These are phyloP conservation scores for Dryas octopetala DNA, from an alignment of 306 rosid species.

Conservation along the genomic window DNA sequence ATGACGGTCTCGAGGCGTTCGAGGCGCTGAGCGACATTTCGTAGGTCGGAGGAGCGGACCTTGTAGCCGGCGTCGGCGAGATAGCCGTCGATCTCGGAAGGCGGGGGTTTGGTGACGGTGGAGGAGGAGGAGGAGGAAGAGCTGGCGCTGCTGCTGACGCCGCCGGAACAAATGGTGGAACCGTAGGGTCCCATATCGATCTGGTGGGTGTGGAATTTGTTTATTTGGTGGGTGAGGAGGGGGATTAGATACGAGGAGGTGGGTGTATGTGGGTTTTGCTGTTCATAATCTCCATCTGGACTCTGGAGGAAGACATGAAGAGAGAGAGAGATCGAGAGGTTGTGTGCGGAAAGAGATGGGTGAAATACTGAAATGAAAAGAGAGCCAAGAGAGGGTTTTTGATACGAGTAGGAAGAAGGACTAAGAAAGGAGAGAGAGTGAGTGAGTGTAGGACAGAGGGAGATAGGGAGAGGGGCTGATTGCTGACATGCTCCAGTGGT, in stretches of 20 bases:
- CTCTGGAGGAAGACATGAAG: neutral
- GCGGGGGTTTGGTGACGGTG: constrained; percentile 32
- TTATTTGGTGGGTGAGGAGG: too few relatives aligned
- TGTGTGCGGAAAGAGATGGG: constrained; percentile 25
- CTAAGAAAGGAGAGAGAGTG: neutral
- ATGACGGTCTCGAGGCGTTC: constrained; percentile 64
- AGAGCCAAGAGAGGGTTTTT: constrained; percentile 1
- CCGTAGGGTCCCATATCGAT: constrained; percentile 47
- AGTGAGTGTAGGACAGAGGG: neutral
- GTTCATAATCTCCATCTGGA: constrained; percentile 3
- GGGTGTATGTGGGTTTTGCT: constrained; percentile 12
- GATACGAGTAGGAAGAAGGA: neutral
- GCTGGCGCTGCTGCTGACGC: constrained; percentile 41
- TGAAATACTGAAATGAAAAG: constrained; percentile 20
- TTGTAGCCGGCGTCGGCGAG: constrained; percentile 77
- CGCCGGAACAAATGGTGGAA: constrained; percentile 24
- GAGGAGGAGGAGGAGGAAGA: constrained; percentile 42
- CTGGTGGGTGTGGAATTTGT: too few relatives aligned
- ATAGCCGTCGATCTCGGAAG: constrained; percentile 48
- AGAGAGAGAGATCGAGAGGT: neutral
- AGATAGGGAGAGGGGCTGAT: constrained; percentile 18
- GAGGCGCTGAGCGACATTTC: constrained; percentile 65
- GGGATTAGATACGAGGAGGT: constrained; percentile 2
- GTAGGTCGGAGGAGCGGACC: constrained; percentile 70
- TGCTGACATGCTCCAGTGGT: constrained; percentile 4